Conservation (phyloP, 1,139 yeast species). For the Lodderomyces theae region DNA sequence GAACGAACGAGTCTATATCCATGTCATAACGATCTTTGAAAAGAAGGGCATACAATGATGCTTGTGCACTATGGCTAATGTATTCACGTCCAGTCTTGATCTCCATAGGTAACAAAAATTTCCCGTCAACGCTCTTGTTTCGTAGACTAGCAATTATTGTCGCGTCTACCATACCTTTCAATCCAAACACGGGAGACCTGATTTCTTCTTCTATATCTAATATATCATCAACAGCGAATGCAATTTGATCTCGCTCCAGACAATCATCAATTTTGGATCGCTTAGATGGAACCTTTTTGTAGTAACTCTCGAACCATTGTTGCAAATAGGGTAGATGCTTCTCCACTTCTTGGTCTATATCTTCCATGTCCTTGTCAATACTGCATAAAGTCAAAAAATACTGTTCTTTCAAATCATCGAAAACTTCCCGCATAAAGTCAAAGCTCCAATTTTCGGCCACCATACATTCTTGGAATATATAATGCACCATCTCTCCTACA, state of each 20-base stretch:
- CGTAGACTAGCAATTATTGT: conserved; percentile 62
- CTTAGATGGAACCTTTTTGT: conserved; percentile 25
- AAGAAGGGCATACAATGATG: conserved; percentile 76
- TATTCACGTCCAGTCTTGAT: conserved; percentile 78
- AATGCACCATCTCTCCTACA: conserved; percentile 78
- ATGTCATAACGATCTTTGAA: conserved; percentile 76
- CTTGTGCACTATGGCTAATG: conserved; percentile 80
- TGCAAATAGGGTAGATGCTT: conserved; percentile 57
- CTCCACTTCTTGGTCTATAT: conserved; percentile 39
- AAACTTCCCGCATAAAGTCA: conserved; percentile 41
- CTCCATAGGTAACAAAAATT: conserved; percentile 72
- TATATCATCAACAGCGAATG: conserved; percentile 58
- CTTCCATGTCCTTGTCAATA: conserved; percentile 49
- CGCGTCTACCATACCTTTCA: conserved; percentile 90
- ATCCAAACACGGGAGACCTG: conserved; percentile 87
- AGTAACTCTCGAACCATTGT: conserved; percentile 59
- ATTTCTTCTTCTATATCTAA: conserved; percentile 87
- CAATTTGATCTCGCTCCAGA: conserved; percentile 30
- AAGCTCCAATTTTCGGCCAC: conserved; percentile 38
- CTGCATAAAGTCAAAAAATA: conserved; percentile 55
- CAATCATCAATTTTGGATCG: conserved; percentile 37
- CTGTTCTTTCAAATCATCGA: conserved; percentile 44
- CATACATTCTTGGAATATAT: conserved; percentile 70
- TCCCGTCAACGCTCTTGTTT: conserved; percentile 28
- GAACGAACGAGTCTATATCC: conserved; percentile 60